Evolutionary conservation across 495 filamentous ascomycete genomes (phyloP).

Genomic region (Aspergillus panamensis): DNA sequence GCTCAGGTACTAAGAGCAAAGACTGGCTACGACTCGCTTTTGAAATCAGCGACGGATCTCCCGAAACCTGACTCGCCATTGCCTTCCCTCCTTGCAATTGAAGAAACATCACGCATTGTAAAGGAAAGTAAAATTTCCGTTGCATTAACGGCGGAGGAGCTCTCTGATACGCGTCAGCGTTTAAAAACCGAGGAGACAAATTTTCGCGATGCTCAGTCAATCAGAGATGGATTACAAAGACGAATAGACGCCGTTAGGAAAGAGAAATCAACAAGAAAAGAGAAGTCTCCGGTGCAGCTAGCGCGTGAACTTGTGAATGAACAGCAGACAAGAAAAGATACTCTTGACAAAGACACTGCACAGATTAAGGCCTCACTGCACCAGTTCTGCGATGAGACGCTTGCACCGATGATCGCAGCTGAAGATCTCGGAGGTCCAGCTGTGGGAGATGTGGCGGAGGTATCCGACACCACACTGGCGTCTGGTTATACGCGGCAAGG

Average conservation of each 20-base stretch:
- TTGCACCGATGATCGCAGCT: slow-evolving; percentile 78
- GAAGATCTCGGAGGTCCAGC: slow-evolving; percentile 85
- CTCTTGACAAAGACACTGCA: slow-evolving; percentile 53
- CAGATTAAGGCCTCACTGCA: slow-evolving; percentile 60
- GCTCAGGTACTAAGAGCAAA: slow-evolving; percentile 56
- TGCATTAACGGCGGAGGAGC: slow-evolving; percentile 46
- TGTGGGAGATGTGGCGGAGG: slow-evolving; percentile 67
- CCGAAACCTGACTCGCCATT: slow-evolving; percentile 64
- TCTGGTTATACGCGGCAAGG: slow-evolving; percentile 71
- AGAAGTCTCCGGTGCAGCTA: slow-evolving; percentile 57
- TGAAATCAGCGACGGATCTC: slow-evolving; percentile 57
- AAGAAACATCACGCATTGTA: slow-evolving; percentile 60
- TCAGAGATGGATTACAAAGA: slow-evolving; percentile 51
- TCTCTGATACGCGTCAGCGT: slow-evolving; percentile 50
- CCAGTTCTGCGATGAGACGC: slow-evolving; percentile 67
- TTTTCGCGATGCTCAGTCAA: slow-evolving; percentile 55
- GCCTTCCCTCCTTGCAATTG: slow-evolving; percentile 66
- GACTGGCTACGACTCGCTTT: slow-evolving; percentile 59
- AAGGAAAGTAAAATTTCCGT: slow-evolving; percentile 60
- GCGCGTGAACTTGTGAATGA: slow-evolving; percentile 56
- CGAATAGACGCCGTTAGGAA: slow-evolving; percentile 56
- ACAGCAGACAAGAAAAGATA: slow-evolving; percentile 53
- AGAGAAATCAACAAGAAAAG: slow-evolving; percentile 48
- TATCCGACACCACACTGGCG: slow-evolving; percentile 57
- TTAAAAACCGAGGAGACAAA: slow-evolving; percentile 58